phyloP scores from a whole-genome alignment of 257 asterid species.

The Cinchona pubescens region DNA sequence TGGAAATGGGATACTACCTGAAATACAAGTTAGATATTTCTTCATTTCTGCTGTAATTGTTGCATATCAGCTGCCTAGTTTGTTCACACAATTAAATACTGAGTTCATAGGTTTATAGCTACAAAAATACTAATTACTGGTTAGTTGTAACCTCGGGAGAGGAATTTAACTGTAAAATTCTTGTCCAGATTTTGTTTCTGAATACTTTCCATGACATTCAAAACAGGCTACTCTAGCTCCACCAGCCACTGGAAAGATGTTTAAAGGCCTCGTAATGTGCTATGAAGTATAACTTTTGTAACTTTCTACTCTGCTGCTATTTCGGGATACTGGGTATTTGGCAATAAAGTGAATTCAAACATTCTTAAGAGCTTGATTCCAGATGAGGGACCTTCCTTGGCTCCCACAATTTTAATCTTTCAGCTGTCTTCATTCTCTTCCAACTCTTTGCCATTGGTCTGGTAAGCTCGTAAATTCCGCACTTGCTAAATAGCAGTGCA shows the following conservation, averaged over 20 bases:
- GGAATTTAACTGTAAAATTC: not conserved
- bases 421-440: slow-evolving; percentile 53
- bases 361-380: slow-evolving; percentile 74
- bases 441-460: slow-evolving; percentile 87
- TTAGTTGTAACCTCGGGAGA: not conserved
- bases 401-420: slow-evolving; percentile 65
- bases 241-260: slow-evolving; percentile 92
- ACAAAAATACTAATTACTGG: no score
- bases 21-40: slow-evolving; percentile 60
- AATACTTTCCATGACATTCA: not conserved
- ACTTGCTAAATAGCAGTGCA: no score
- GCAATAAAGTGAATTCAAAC: slow-evolving; percentile 74
- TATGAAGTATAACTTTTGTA: slow-evolving; percentile 71
- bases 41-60: slow-evolving; percentile 7
- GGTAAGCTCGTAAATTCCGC: no score
- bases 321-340: slow-evolving; percentile 92
- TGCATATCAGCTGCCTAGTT: not conserved
- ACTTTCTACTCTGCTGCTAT: slow-evolving; percentile 89
- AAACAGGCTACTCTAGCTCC: slow-evolving; percentile 95
- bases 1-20: slow-evolving; percentile 95
- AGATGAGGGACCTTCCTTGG: slow-evolving; percentile 69
- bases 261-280: slow-evolving; percentile 87
- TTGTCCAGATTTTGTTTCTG: not conserved
- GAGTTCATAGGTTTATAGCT: not conserved
- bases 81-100: not conserved